Evolutionary conservation across 2,329 filamentous ascomycete species (phyloP), one percentile per base, ranked within the genome.

Genomic region (Aspergillus sp.): DNA sequence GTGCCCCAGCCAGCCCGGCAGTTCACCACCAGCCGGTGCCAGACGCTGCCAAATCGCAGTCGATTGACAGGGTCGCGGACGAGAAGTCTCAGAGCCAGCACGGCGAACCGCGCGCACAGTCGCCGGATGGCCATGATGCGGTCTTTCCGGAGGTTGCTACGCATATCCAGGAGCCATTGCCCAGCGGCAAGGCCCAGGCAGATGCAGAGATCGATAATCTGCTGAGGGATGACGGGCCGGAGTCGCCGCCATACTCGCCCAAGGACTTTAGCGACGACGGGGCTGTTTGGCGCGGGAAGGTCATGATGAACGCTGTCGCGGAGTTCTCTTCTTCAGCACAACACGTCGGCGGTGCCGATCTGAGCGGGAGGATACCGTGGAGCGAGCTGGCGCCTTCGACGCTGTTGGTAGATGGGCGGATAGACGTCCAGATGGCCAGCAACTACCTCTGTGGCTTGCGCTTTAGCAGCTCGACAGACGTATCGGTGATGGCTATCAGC

Each of bases 151-250:
- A 55, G 39, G 49, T 58, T 11, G 49, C 61, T 15, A 47, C 51
- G 16, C 54, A 60, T 27, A 53, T 61, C 22, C 55, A 55, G 24
- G 57, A 61, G 31, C 56, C 54, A 29, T 37, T 57, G 12, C 49
- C 69, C 43, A 67, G 72, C 31, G 55, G 60, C 36, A 58, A 72
- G 49, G 58, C 67, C 42, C 47, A 65, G 52, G 76, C 82, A 10
- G 89, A 98, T 56, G 75, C 83, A 2, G 91, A 96, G 39, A 84
- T 98, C 13, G 91, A 98, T 55, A 77, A 86, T 25, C 68, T 98
- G 45, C 73, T 96, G 5, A 75, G 88, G 48, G 86, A 83, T 38
- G 78, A 94, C 39, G 82, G 84, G 34, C 78, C 80, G 16, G 82
- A 82, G 29, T 88, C 83, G 2, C 82, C 83, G 2, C 82, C 82